phyloP scores from a whole-genome alignment of 371 early-diverging fungal species.

The Actinomortierella ambigua region DNA sequence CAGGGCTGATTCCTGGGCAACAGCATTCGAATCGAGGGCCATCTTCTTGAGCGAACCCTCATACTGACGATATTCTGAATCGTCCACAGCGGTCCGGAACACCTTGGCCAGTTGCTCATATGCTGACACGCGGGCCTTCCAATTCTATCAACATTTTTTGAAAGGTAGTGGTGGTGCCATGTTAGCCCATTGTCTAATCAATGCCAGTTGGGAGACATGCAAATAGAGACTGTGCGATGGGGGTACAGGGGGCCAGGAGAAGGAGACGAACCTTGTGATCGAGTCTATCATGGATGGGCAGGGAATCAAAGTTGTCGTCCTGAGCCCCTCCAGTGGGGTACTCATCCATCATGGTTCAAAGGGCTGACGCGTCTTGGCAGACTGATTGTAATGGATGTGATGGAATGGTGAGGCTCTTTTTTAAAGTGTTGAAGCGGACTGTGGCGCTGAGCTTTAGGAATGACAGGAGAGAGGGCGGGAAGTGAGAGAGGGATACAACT shows the following conservation, averaged over 20 bases:
- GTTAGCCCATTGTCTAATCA: background rate
- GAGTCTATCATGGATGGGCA: constrained; percentile 70
- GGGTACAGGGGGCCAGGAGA: background rate
- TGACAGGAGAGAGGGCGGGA: too few species aligned
- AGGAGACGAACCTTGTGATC: constrained; percentile 68
- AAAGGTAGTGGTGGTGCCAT: background rate
- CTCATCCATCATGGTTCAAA: constrained; percentile 33
- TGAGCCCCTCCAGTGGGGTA: constrained; percentile 36
- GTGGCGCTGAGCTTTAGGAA: too few species aligned
- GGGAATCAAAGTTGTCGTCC: constrained; percentile 71
- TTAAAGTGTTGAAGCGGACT: too few species aligned
- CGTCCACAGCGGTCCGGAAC: constrained; percentile 66
- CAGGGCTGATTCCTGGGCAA: constrained; percentile 91
- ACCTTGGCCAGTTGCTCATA: constrained; percentile 82
- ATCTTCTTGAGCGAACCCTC: constrained; percentile 78
- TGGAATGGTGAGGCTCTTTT: too few species aligned
- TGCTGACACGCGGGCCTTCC: constrained; percentile 93
- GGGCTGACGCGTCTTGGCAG: too few species aligned
- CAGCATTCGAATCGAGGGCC: constrained; percentile 86
- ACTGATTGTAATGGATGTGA: too few species aligned
- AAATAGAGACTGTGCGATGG: background rate
- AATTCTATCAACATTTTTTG: constrained; percentile 61
- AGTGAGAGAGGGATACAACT: too few species aligned
- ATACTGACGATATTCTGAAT: constrained; percentile 71
- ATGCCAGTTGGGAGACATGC: constrained; percentile 1